Evolutionary conservation across 2,329 filamentous ascomycete species (phyloP).

Genomic region (Didymella arachidicola): DNA sequence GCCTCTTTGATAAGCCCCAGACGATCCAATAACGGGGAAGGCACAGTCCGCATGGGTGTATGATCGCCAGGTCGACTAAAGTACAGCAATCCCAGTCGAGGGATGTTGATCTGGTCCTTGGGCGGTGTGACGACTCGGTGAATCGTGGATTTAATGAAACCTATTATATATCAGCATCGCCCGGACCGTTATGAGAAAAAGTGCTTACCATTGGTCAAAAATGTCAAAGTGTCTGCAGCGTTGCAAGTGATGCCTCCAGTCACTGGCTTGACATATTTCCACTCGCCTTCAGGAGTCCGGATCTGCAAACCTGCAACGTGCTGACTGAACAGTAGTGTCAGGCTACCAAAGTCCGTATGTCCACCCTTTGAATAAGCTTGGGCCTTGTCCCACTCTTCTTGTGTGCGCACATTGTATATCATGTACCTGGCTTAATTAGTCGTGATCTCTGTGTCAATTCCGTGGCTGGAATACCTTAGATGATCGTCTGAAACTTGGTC

Average conservation of each 20-base stretch:
- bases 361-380: constrained; percentile 52
- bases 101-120: constrained; percentile 57
- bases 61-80: constrained; percentile 36
- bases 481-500: constrained; percentile 27
- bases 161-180: constrained; percentile 8
- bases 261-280: constrained; percentile 52
- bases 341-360: constrained; percentile 64
- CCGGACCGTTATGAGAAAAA: no score
- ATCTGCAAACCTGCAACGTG: constrained; percentile 66
- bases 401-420: constrained; percentile 30
- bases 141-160: constrained; percentile 57
- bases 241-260: constrained; percentile 51
- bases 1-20: constrained; percentile 51
- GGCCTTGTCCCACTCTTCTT: constrained; percentile 44
- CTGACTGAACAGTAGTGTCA: constrained; percentile 65
- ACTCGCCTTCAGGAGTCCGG: constrained; percentile 38
- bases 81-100: constrained; percentile 41
- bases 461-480: constrained; percentile 8
- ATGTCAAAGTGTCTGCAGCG: constrained; percentile 49
- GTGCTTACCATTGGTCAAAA: constrained; percentile 45
- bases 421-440: constrained; percentile 19
- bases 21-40: constrained; percentile 42
- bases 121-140: constrained; percentile 60
- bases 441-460: not conserved
- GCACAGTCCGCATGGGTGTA: constrained; percentile 43